Evolutionary conservation across 345 rosid species (phyloP).

Genomic region (Rhodamnia argentea): DNA sequence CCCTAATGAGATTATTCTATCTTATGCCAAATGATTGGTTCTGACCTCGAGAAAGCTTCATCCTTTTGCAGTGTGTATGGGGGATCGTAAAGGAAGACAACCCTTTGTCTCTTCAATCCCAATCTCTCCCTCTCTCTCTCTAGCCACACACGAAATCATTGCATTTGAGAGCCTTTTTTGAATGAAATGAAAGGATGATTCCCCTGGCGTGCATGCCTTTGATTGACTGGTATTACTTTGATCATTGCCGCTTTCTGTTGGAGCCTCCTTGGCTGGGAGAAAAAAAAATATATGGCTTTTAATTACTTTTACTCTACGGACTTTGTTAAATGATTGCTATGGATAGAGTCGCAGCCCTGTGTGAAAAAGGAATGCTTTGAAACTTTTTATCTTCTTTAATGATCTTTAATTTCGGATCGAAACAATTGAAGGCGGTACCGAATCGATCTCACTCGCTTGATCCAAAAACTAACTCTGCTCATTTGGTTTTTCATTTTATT

Average conservation of each 20-base stretch:
- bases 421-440: neutral
- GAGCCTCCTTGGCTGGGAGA: neutral
- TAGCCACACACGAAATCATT: neutral
- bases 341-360: neutral
- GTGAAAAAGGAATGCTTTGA: neutral
- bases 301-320: neutral
- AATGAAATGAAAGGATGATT: neutral
- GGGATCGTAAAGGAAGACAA: neutral
- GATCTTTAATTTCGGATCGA: neutral
- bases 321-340: neutral
- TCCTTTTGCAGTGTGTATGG: neutral
- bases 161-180: neutral
- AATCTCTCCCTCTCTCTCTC: neutral
- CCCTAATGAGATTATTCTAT: neutral
- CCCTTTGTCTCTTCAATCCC: neutral
- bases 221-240: neutral
- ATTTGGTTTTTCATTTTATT: neutral
- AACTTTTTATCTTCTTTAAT: neutral
- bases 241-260: neutral
- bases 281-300: neutral
- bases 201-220: neutral
- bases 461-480: neutral
- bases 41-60: neutral
- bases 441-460: neutral
- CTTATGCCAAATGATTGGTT: slow-evolving; percentile 3